Conservation (phyloP, 345 rosid genomes). For the Eucalyptus urophylla region DNA sequence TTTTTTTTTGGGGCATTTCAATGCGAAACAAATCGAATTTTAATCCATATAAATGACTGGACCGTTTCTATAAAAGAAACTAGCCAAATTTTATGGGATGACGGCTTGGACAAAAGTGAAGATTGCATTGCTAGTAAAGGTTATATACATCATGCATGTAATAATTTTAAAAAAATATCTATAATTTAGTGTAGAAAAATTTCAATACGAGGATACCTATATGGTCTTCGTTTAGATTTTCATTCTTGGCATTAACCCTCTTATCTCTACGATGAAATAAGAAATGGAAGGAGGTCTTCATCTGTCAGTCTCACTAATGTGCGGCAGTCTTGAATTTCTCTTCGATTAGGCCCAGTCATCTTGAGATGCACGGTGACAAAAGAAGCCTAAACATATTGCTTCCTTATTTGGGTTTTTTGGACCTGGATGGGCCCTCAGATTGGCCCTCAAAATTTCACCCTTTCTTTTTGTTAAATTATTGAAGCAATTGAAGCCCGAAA, state of each 20-base stretch:
- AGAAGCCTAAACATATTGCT: neutral
- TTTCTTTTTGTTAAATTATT: neutral
- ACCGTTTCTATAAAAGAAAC: neutral
- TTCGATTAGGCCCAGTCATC: neutral
- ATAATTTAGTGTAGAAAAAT: neutral
- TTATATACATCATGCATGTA: neutral
- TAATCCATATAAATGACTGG: neutral
- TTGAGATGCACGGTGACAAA: neutral
- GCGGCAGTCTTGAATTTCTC: neutral
- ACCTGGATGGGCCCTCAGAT: neutral
- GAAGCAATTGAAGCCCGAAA: neutral
- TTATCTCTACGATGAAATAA: neutral
- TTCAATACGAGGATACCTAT: neutral
- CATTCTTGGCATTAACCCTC: neutral
- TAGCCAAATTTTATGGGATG: neutral
- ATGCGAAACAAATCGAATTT: neutral
- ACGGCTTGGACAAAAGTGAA: neutral
- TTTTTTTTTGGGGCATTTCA: neutral
- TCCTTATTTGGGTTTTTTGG: neutral
- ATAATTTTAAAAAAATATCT: accelerated
- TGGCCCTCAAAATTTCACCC: neutral
- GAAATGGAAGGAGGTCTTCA: neutral
- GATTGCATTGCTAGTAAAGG: neutral
- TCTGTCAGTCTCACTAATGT: neutral
- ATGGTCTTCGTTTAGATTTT: neutral